Base-by-base conservation (phyloP, 2,329 filamentous ascomycete genomes). In the Monosporascus ibericus region DNA sequence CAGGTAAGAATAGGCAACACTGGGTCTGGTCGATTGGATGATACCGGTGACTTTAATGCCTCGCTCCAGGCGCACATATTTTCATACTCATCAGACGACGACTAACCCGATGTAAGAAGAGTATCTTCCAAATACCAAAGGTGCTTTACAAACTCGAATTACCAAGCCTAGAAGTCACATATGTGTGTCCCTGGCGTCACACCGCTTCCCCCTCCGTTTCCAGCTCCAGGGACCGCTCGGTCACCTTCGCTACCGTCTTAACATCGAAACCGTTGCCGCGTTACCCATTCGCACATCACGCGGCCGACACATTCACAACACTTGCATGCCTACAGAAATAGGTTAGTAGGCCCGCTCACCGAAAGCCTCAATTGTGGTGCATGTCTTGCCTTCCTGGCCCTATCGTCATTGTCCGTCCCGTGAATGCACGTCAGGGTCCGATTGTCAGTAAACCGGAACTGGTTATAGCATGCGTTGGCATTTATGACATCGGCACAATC, bases 391-490 rank as follows among this genome's bases (percentile, higher is more conserved):
- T 71, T 71, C 47, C 59, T 54, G 9, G 62, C 60, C 47, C 63
- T 62, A 15, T 70, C 67, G 0, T 66, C 55, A 27, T 70, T 62
- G 48, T 67, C 58, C 2, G 54, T 64, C 1, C 68, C 70, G 6
- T 68, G 68, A 37, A 72, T 70, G 50, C 70, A 72, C 1, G 59
- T 55, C 14, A 72, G 58, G 2, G 70, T 72, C 48, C 66, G 67
- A 8, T 65, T 51, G 50, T 58, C 57, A 5, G 52, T 61, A 57
- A 68, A 72, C 5, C 68, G 58, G 58, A 65, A 71, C 56, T 70
- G 61, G 58, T 72, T 72, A 58, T 72, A 72, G 61, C 70, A 72
- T 25, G 70, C 70, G 47, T 64, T 69, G 18, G 70, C 68, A 47
- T 72, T 68, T 55, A 71, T 68, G 34, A 72, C 70, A 37, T 64